Percentiles rank a stretch among this genome's conserved stretches.
These are phyloP conservation scores for Arctium lappa DNA, from an alignment of 129 eudicot species.

Conservation along the genomic window DNA sequence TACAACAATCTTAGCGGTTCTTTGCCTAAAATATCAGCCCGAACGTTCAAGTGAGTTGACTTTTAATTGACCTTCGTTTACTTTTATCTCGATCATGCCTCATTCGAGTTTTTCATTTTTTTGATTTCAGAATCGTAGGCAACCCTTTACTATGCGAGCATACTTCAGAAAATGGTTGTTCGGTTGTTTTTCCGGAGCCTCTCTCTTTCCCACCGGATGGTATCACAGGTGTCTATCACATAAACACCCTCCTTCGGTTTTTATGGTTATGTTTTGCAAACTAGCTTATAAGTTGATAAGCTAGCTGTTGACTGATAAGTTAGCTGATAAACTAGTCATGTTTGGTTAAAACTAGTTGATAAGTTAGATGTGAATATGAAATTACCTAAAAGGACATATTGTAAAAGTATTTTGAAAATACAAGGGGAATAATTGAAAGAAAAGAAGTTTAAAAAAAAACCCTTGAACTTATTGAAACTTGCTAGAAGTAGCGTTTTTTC, in stretches of 20 bases:
- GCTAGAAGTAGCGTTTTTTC: not conserved
- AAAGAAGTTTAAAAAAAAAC: not conserved
- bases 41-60: slow-evolving; percentile 81
- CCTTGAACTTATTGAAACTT: not conserved
- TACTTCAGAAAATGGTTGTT: slow-evolving; percentile 59
- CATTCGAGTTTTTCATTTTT: not conserved
- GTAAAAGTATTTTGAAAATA: too few relatives aligned
- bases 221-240: slow-evolving; percentile 39
- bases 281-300: not conserved
- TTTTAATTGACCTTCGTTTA: not conserved
- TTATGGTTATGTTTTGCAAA: too few relatives aligned
- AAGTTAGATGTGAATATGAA: too few relatives aligned
- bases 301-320: not conserved
- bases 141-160: slow-evolving; percentile 80
- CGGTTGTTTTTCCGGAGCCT: slow-evolving; percentile 75
- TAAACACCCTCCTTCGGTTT: not conserved
- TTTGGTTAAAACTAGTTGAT: not conserved
- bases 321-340: not conserved
- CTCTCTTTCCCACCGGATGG: slow-evolving; percentile 75
- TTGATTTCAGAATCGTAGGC: slow-evolving; percentile 59
- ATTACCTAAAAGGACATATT: not conserved
- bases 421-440: not conserved
- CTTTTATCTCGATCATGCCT: not conserved
- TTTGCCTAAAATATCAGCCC: slow-evolving; percentile 75
- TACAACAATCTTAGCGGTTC: slow-evolving; percentile 87